Conservation (phyloP, 148 eudicot species). For the Rhododendron ferrugineum region DNA sequence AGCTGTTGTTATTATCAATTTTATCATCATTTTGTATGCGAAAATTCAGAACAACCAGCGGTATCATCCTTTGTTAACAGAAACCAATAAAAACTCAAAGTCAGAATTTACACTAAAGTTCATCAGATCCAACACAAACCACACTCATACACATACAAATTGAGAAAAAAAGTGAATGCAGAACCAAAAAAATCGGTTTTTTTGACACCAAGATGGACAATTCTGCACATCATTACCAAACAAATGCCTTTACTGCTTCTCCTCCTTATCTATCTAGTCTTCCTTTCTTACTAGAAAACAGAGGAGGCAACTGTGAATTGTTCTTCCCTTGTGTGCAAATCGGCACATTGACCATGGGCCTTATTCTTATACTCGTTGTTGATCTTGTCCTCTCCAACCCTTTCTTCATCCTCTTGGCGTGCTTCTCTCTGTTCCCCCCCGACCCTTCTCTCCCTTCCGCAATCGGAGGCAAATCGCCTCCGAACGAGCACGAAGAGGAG, state of each 20-base stretch:
- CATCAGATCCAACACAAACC: constrained; percentile 8
- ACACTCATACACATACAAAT: not conserved
- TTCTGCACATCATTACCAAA: constrained; percentile 3
- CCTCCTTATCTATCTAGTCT: constrained; percentile 39
- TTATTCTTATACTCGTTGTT: constrained; percentile 55
- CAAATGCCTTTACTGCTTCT: not conserved
- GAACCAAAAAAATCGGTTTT: not conserved
- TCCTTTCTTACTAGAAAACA: constrained; percentile 51
- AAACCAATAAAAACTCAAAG: constrained; percentile 1
- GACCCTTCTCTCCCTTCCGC: constrained; percentile 50
- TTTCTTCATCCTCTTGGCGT: constrained; percentile 55
- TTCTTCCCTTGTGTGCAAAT: constrained; percentile 47
- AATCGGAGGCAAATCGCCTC: constrained; percentile 36
- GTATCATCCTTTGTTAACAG: constrained; percentile 6
- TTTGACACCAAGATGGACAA: not conserved
- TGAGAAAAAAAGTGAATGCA: not conserved
- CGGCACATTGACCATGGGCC: constrained; percentile 85
- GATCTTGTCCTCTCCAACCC: constrained; percentile 79
- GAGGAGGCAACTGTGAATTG: constrained; percentile 44
- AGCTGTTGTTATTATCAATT: not conserved
- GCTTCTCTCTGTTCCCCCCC: constrained; percentile 38
- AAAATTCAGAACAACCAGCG: not conserved
- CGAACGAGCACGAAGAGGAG: constrained; percentile 32
- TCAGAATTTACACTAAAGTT: constrained; percentile 16
- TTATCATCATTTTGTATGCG: not conserved